Percentiles rank a stretch among this genome's conserved stretches.
Evolutionary conservation across 139 green algal genomes (phyloP).

Genomic region (Volvox reticuliferus): DNA sequence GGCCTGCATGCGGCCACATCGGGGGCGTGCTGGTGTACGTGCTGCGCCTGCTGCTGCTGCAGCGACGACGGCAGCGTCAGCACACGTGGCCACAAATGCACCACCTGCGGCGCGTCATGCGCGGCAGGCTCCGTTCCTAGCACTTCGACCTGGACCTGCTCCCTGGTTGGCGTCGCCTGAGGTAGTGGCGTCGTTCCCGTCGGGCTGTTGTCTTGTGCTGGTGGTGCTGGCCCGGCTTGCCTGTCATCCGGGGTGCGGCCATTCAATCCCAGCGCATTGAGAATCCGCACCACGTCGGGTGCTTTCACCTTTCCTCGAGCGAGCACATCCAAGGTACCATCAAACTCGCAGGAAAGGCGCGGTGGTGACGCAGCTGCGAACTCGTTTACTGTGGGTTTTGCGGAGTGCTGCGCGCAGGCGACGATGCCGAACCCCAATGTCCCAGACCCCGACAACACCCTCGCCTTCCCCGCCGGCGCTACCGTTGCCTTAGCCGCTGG

Average conservation of each 20-base stretch:
- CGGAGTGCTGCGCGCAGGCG: background rate
- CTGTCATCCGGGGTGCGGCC: background rate
- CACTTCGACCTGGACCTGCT: background rate
- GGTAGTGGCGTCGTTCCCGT: background rate
- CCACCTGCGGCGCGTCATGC: background rate
- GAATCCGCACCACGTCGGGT: background rate
- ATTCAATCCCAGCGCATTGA: background rate
- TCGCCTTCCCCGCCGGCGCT: background rate
- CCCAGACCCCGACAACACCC: background rate
- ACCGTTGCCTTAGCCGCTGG: background rate
- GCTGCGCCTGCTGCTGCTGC: background rate
- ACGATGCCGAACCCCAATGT: background rate
- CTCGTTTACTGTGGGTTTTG: background rate
- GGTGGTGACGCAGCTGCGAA: background rate
- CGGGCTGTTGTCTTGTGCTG: too few relatives aligned
- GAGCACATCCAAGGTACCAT: background rate
- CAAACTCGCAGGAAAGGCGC: background rate
- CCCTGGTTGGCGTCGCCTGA: background rate
- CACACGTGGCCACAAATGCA: background rate
- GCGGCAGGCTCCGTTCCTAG: background rate
- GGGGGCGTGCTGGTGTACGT: background rate
- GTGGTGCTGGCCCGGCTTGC: too few relatives aligned
- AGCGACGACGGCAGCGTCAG: background rate
- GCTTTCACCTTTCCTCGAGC: background rate
- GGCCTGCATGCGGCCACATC: background rate